Evolutionary conservation across 768 basidiomycete species (phyloP).

Genomic region (Leccinum barrowsii): DNA sequence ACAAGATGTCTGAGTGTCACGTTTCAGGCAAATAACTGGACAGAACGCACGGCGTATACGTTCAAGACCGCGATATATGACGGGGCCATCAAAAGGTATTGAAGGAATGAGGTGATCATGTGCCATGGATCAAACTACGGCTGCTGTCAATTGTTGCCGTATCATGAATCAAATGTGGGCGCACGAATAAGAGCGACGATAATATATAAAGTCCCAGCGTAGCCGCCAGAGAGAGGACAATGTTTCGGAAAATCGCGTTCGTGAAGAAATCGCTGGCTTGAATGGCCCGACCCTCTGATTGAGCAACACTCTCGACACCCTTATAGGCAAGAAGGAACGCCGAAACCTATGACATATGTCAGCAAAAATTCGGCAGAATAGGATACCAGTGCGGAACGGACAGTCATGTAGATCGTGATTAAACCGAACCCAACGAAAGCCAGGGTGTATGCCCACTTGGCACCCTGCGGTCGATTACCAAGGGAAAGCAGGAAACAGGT

Average conservation of each 20-base stretch:
- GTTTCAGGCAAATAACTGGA: neutral
- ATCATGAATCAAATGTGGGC: constrained; percentile 30
- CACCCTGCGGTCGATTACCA: constrained; percentile 90
- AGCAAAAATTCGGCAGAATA: constrained; percentile 3
- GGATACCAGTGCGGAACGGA: constrained; percentile 32
- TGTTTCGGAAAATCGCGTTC: constrained; percentile 81
- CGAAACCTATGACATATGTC: constrained; percentile 46
- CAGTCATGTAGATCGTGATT: constrained; percentile 97
- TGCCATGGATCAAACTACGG: constrained; percentile 93
- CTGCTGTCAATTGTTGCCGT: neutral
- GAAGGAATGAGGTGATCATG: constrained; percentile 95
- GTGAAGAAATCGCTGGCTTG: constrained; percentile 60
- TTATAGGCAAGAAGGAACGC: constrained; percentile 83
- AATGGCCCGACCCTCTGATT: constrained; percentile 44
- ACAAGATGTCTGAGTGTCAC: neutral
- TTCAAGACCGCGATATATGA: constrained; percentile 93
- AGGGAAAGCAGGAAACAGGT: constrained; percentile 85
- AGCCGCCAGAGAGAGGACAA: constrained; percentile 80
- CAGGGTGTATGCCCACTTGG: constrained; percentile 80
- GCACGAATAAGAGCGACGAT: constrained; percentile 79
- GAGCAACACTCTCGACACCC: constrained; percentile 61
- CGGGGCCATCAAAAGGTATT: constrained; percentile 88
- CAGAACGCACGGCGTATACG: constrained; percentile 65
- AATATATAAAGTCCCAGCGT: constrained; percentile 88
- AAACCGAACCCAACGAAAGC: constrained; percentile 86